Base-by-base conservation (phyloP, 208 protist species). In the Acanthamoeba sp. region DNA sequence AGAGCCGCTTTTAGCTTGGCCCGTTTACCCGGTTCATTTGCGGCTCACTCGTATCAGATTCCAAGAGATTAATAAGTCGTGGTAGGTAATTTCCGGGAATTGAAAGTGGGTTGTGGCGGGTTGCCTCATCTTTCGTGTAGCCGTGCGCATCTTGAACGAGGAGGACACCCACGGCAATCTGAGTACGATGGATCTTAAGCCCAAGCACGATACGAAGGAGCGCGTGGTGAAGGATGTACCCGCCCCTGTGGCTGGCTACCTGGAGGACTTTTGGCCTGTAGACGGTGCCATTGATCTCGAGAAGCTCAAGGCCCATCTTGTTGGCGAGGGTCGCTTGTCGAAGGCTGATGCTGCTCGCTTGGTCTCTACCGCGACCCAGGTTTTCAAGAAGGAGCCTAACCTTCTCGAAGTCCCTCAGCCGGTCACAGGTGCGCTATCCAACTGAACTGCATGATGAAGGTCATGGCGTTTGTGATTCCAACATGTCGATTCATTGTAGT, bases 341-440 rank as follows among this genome's bases (percentile, higher is more conserved):
- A 95, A 95, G 42, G 92, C 84, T 2, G 91, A 95, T 85, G 95
- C 92, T 7, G 80, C 80, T 24, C 69, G 91, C 59, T 93, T 96
- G 32, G 89, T 96, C 27, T 40, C 95, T 22, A 89, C 64, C 36
- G 84, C 94, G 4, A 92, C 90, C 29, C 48, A 90, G 69, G 66
- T 96, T 45, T 76, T 96, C 50, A 93, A 94, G 57, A 94, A 48
- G 45, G 95, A 96, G 88, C 95, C 95, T 36, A 96, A 95, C 50
- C 29, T 96, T n/a, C 38, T 96, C 27, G 62, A 89, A 29, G 88
- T 96, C 9, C 89, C 91, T 16, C 55, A 95, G 36, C 95, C 95
- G 59, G 95, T 96, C 24, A 96, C 95, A 45, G 95, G 95, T 96
- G 85, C 71, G 38, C 52, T 24, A 10, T 48, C 29, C 48, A 14